Evolutionary conservation across 768 basidiomycete species (phyloP).

Genomic region (Pseudohyphozyma bogoriensis): DNA sequence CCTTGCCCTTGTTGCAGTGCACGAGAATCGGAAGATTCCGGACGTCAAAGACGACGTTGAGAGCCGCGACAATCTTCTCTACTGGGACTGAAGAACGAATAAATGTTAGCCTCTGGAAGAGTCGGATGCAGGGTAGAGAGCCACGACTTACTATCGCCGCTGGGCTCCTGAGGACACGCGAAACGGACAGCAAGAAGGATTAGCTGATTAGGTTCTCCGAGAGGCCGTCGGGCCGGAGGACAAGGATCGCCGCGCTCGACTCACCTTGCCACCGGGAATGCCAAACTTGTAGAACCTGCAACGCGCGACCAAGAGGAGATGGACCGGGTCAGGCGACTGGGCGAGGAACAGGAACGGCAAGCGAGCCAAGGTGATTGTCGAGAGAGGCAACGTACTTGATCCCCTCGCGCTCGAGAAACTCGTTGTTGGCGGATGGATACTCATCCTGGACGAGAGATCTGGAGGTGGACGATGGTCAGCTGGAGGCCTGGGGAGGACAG

Average conservation of each 20-base stretch:
- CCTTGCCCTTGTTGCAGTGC: conserved; percentile 44
- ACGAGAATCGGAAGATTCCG: conserved; percentile 41
- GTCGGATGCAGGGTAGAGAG: background rate
- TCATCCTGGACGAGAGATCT: conserved; percentile 39
- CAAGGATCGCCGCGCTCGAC: background rate
- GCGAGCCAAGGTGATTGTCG: too few species aligned
- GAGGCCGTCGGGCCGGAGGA: background rate
- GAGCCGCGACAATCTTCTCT: conserved; percentile 39
- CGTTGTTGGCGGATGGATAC: conserved; percentile 39
- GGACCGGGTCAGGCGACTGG: background rate
- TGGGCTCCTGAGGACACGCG: conserved; percentile 15
- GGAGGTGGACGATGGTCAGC: conserved; percentile 1
- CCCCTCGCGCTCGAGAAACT: conserved; percentile 38
- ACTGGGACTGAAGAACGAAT: conserved; percentile 35
- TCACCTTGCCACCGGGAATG: conserved; percentile 41
- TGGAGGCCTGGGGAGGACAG: background rate
- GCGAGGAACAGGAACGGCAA: too few species aligned
- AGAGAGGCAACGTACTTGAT: conserved; percentile 33
- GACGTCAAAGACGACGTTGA: conserved; percentile 38
- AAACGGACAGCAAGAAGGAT: background rate
- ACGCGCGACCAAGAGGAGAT: background rate
- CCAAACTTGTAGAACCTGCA: conserved; percentile 38
- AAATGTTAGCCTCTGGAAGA: conserved; percentile 11
- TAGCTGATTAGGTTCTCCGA: background rate
- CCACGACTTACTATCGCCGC: conserved; percentile 13